These are phyloP conservation scores for Ambrosia hybrid DNA, from an alignment of 140 eudicot genomes.

Conservation along the genomic window DNA sequence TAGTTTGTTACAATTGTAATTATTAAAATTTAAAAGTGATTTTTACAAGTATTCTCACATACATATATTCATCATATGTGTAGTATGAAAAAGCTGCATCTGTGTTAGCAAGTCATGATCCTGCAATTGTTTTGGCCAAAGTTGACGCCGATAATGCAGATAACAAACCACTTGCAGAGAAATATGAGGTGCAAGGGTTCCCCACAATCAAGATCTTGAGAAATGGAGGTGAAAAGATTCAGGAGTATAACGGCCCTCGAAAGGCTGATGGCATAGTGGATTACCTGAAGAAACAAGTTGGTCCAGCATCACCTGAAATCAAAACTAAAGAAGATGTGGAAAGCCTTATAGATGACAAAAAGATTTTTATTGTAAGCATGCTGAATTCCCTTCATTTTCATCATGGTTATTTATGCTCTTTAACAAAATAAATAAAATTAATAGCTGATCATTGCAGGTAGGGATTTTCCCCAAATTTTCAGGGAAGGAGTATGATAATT, in stretches of 20 bases:
- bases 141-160: slow-evolving; percentile 56
- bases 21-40: not conserved
- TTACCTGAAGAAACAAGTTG: slow-evolving; percentile 63
- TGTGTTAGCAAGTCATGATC: slow-evolving; percentile 50
- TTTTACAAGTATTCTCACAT: not conserved
- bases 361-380: slow-evolving; percentile 49
- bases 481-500: slow-evolving; percentile 69
- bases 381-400: not conserved
- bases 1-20: too few relatives aligned
- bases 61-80: slow-evolving; percentile 6
- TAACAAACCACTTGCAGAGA: slow-evolving; percentile 50
- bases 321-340: slow-evolving; percentile 60
- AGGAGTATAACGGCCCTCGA: slow-evolving; percentile 70
- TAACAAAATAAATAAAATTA: not conserved
- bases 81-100: slow-evolving; percentile 81
- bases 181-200: slow-evolving; percentile 57
- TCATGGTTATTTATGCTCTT: too few relatives aligned
- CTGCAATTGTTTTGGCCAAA: slow-evolving; percentile 60
- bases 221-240: slow-evolving; percentile 59
- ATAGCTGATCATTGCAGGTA: slow-evolving; percentile 38
- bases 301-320: slow-evolving; percentile 80
- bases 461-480: slow-evolving; percentile 68
- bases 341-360: slow-evolving; percentile 43
- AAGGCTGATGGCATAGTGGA: slow-evolving; percentile 67
- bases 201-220: slow-evolving; percentile 76